These are phyloP conservation scores for Mycocentrospora acerina DNA, from an alignment of 2,329 filamentous ascomycete genomes.

Conservation along the genomic window DNA sequence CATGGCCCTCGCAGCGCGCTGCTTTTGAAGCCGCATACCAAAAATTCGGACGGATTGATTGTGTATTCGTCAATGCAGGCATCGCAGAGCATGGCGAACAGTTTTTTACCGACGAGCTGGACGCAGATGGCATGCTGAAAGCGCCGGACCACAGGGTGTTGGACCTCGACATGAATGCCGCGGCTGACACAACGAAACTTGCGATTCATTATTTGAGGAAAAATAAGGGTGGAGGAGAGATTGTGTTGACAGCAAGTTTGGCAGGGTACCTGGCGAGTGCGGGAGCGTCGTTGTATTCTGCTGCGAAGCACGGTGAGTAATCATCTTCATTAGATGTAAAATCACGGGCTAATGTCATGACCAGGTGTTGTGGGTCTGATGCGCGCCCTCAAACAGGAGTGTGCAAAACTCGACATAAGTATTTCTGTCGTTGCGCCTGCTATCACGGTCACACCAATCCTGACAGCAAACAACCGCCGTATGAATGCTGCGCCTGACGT, in stretches of 20 bases:
- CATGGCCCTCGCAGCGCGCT: constrained; percentile 48
- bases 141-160: constrained; percentile 50
- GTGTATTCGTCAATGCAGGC: constrained; percentile 54
- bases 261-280: constrained; percentile 53
- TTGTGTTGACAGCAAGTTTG: constrained; percentile 52
- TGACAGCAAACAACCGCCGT: constrained; percentile 36
- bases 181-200: constrained; percentile 50
- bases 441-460: constrained; percentile 51
- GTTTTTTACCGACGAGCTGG: constrained; percentile 51
- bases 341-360: neutral
- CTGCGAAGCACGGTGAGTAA: constrained; percentile 51
- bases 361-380: constrained; percentile 51
- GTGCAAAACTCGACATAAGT: constrained; percentile 48
- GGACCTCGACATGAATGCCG: constrained; percentile 51
- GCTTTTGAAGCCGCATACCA: constrained; percentile 46
- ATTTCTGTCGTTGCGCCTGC: constrained; percentile 52
- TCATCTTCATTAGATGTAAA: no score
- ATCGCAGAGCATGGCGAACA: constrained; percentile 52
- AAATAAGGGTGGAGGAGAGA: constrained; percentile 45
- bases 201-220: constrained; percentile 51
- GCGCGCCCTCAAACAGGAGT: constrained; percentile 53
- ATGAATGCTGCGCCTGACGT: constrained; percentile 36
- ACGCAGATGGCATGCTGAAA: constrained; percentile 44
- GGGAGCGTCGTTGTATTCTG: constrained; percentile 51
- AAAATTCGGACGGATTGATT: constrained; percentile 49